phyloP scores from a whole-genome alignment of 768 basidiomycete genomes.

The Suillus ampliporus region DNA sequence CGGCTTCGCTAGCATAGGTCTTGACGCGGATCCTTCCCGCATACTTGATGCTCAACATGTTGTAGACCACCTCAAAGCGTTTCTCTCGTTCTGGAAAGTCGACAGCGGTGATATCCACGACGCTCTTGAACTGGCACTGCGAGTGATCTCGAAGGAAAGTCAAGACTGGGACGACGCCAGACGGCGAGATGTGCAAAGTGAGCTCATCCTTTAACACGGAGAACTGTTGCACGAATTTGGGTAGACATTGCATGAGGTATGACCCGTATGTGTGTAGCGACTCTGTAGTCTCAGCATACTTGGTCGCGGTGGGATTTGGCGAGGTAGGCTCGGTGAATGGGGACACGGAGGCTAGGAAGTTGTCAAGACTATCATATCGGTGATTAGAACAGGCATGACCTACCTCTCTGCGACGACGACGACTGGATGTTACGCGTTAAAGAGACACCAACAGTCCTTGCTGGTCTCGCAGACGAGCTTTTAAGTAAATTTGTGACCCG shows the following conservation, averaged over 20 bases:
- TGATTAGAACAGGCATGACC: conserved; percentile 8
- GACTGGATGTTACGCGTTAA: conserved; percentile 52
- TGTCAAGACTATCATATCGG: conserved; percentile 17
- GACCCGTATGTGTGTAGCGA: conserved; percentile 91
- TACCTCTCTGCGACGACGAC: conserved; percentile 56
- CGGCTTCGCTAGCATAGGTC: conserved; percentile 94
- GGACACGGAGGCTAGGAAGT: conserved; percentile 58
- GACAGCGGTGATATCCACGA: conserved; percentile 94
- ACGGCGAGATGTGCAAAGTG: conserved; percentile 84
- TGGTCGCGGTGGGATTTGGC: conserved; percentile 79
- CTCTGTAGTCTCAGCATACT: conserved; percentile 75
- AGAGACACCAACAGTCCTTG: conserved; percentile 28
- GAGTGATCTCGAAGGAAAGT: conserved; percentile 95
- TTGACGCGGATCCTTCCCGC: conserved; percentile 93
- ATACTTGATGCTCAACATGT: conserved; percentile 81
- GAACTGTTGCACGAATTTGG: conserved; percentile 98
- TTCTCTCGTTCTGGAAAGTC: conserved; percentile 94
- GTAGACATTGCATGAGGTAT: conserved; percentile 90
- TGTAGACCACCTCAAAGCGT: conserved; percentile 97
- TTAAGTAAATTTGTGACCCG: conserved; percentile 50
- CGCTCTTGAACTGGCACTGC: conserved; percentile 91
- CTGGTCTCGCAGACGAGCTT: conserved; percentile 43
- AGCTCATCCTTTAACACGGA: conserved; percentile 96
- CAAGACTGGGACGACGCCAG: conserved; percentile 81
- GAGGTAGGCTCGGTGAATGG: conserved; percentile 93